Conservation (phyloP, 2,329 filamentous ascomycete genomes). For the Colletotrichum shisoi region DNA sequence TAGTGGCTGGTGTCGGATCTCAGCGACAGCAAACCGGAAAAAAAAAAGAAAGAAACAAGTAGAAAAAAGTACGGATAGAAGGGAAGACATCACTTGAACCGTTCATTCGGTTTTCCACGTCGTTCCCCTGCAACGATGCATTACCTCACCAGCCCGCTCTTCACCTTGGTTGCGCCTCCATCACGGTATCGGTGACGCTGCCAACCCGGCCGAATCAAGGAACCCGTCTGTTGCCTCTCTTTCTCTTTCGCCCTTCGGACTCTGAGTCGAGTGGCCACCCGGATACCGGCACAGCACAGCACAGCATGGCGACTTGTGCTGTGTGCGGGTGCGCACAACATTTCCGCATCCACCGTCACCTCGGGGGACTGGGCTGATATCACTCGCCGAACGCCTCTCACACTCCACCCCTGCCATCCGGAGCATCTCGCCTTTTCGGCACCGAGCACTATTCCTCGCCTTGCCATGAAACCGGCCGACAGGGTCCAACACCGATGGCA, state of each 20-base stretch:
- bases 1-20: background rate
- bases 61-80: too few species aligned
- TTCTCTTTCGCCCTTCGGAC: background rate
- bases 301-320: too few species aligned
- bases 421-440: slow-evolving; percentile 12
- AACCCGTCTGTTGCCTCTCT: background rate
- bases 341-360: too few species aligned
- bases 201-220: slow-evolving; percentile 24
- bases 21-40: background rate
- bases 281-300: slow-evolving; percentile 3
- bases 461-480: background rate
- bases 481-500: background rate
- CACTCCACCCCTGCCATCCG: background rate
- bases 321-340: background rate
- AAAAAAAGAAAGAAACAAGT: background rate
- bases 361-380: slow-evolving; percentile 24
- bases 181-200: slow-evolving; percentile 31
- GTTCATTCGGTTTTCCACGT: background rate
- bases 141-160: slow-evolving; percentile 26
- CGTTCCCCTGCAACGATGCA: slow-evolving; percentile 2
- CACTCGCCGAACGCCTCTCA: slow-evolving; percentile 22
- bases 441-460: background rate
- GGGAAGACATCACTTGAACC: slow-evolving; percentile 1
- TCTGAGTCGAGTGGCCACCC: background rate
- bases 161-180: slow-evolving; percentile 16